These are phyloP conservation scores for Parietaria judaica DNA, from an alignment of 306 rosid genomes.

Conservation along the genomic window DNA sequence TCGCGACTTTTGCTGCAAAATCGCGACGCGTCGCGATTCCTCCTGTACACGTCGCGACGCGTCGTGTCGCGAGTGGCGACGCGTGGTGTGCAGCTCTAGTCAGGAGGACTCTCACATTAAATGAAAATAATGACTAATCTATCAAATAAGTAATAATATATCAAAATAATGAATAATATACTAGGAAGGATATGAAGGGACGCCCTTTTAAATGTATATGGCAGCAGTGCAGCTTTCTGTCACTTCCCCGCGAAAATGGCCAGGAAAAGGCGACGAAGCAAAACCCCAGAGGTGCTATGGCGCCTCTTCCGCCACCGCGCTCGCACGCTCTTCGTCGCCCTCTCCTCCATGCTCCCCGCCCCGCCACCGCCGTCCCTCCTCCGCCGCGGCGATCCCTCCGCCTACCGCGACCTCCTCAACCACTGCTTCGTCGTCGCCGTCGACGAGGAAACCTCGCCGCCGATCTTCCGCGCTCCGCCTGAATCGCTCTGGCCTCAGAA, in stretches of 20 bases:
- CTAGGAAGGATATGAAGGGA: too few relatives aligned
- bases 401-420: constrained; percentile 38
- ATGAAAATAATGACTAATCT: too few relatives aligned
- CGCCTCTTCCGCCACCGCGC: constrained; percentile 46
- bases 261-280: constrained; percentile 19
- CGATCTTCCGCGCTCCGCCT: constrained; percentile 15
- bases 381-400: constrained; percentile 41
- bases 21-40: too few relatives aligned
- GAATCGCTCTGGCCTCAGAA: constrained; percentile 37
- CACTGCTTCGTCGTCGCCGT: constrained; percentile 44
- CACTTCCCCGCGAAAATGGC: constrained; percentile 38
- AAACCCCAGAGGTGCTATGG: constrained; percentile 56
- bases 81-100: too few relatives aligned
- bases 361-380: constrained; percentile 24
- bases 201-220: too few relatives aligned
- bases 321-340: constrained; percentile 31
- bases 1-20: too few relatives aligned
- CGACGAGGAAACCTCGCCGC: constrained; percentile 17
- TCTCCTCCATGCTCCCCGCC: too few relatives aligned
- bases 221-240: background rate
- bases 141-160: too few relatives aligned
- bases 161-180: too few relatives aligned
- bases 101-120: too few relatives aligned
- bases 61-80: too few relatives aligned
- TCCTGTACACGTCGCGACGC: too few relatives aligned